Base-by-base conservation (phyloP, 305 asterid genomes). In the Petunia hybrid region DNA sequence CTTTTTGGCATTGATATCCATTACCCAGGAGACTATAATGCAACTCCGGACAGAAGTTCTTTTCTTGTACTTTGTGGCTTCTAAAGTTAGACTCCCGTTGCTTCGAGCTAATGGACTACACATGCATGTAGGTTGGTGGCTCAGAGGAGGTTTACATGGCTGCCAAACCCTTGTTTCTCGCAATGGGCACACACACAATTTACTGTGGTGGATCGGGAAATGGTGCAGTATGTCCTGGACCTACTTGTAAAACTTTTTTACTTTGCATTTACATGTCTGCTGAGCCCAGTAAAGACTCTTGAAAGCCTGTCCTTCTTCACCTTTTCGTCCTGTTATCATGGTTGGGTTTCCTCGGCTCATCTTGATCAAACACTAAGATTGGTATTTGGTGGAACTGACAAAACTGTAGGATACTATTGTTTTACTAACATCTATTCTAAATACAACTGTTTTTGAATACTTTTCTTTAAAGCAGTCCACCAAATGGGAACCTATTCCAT, bases 121-220 rank as follows among this genome's bases (percentile, higher is more conserved):
- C 66, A 12, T 86, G 46, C 65, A 61, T 83, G 82, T 85, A 95
- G 99, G 97, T 94, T 87, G 99, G 98, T 79, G 99, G 98, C 67
- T 77, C 91, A 2, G 97, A 94, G 87, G 93, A 92, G 84, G 98
- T 94, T 71, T 96, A 83, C 84, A 51, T 39, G 64, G 88, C 91
- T 78, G 97, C 98, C 59, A 88, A 89, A 80, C 93, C 94, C 66
- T 87, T 96, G 89, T 89, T 96, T 81, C 94, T 87, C 71, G 87
- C 97, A 9, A 96, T 96, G 99, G 99, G 99, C 38, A 91, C 91
- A 84, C 91, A 91, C 89, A 78, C 94, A 71, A 87, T 93, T 77
- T 86, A 96, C 84, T 96, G 99, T 82, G 99, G 99, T 85, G 98
- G 98, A 85, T 85, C 98, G 16, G 99, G 99, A 84, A 96, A 89